Percentiles rank a stretch among this genome's conserved stretches.
Evolutionary conservation across 1,284 basidiomycete species (phyloP).

Genomic region (Ceratobasidium theobromae): DNA sequence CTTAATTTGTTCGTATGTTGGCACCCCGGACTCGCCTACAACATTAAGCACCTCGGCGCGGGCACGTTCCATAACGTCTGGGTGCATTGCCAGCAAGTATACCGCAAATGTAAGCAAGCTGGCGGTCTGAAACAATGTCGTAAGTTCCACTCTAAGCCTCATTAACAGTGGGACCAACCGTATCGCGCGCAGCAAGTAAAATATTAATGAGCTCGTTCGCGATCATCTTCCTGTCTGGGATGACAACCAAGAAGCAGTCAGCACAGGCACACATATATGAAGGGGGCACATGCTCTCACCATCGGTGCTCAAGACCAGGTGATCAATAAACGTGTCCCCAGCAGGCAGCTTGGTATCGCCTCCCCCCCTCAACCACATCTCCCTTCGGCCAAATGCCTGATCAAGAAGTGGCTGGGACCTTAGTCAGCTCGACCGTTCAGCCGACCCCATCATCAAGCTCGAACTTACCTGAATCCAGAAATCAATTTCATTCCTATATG

Average conservation of each 20-base stretch:
- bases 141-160: neutral
- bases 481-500: slow-evolving; percentile 13
- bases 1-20: slow-evolving; percentile 35
- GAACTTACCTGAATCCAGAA: slow-evolving; percentile 26
- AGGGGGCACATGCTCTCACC: slow-evolving; percentile 8
- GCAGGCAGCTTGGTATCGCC: slow-evolving; percentile 1
- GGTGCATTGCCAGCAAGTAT: slow-evolving; percentile 43
- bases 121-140: slow-evolving; percentile 39
- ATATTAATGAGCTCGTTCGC: slow-evolving; percentile 36
- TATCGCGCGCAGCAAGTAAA: slow-evolving; percentile 34
- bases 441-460: neutral
- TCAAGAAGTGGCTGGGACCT: slow-evolving; percentile 11
- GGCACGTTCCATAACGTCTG: slow-evolving; percentile 37
- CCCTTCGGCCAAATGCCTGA: slow-evolving; percentile 25
- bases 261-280: neutral
- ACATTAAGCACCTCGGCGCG: slow-evolving; percentile 36
- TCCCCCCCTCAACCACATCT: slow-evolving; percentile 3
- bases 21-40: slow-evolving; percentile 32
- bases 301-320: slow-evolving; percentile 32
- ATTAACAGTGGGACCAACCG: slow-evolving; percentile 22
- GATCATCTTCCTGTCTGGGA: slow-evolving; percentile 30
- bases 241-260: neutral
- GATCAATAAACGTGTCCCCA: slow-evolving; percentile 32
- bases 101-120: slow-evolving; percentile 42
- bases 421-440: neutral